Evolutionary conservation across 345 rosid species (phyloP), one percentile per base, ranked within the genome.

Genomic region (Sisymbrium altissimum): DNA sequence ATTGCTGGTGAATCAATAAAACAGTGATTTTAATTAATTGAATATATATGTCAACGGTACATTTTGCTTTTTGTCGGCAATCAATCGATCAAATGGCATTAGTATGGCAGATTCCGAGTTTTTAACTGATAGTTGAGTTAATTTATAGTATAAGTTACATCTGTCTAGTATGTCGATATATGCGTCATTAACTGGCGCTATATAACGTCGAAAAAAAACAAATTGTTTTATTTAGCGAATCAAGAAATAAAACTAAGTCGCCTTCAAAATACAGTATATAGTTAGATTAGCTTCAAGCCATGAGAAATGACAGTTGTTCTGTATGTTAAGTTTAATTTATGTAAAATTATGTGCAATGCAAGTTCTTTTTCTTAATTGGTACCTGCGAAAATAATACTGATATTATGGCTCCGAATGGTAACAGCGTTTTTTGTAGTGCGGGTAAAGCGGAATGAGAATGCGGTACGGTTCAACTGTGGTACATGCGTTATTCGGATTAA

Each of bases 1-100:
- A 52, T 60, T 33, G 57, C 50, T 61, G 70, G 64, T 75, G 49
- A 23, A 21, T 60, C 11, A 66, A 74, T 74, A 66, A 74, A 39
- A 74, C 59, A 57, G 23, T 56, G 4, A 30, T 39, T 48, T 64
- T 44, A 25, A 23, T 64, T 35, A 17, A 7, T 56, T 36, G 53
- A 38, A 44, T 50, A 66, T 45, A 44, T 50, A 66, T 45, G 61
- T 46, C 66, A 48, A 65, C 58, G 57, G 4, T 53, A 53, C 17
- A 30, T 52, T 53, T 6, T 10, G 3, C 5, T 25, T 25, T 36
- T 52, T 52, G 33, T 52, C 57, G 57, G 17, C 33, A 25, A 52
- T 23, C 25, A 23, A 23, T 50, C 9, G 57, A 52, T 52, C 18
- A 48, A n/a, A 38, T 59, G 64, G 14, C 33, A 39, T 5, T 30